Conservation (phyloP, 2,329 filamentous ascomycete species). For the Neoscytalidium dimidiatum region DNA sequence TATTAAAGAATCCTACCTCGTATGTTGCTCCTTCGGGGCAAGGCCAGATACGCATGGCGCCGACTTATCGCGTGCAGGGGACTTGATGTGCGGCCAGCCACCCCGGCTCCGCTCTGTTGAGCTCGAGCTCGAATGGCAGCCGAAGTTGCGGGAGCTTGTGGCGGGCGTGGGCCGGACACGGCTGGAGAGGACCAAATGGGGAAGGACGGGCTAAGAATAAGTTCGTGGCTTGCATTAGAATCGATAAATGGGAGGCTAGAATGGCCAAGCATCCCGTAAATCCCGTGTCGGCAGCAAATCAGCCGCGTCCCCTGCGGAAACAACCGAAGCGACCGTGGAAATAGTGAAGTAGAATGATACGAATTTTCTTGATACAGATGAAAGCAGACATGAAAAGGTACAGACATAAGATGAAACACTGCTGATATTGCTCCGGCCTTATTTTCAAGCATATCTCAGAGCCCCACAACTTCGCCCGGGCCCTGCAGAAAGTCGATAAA, state of each 20-base stretch:
- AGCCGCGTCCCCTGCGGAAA: neutral
- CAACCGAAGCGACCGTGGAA: neutral
- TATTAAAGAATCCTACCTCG: slow-evolving; percentile 8
- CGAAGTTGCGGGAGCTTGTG: neutral
- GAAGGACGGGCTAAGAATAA: slow-evolving; percentile 16
- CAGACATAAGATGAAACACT: too few relatives aligned
- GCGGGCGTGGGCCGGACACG: neutral
- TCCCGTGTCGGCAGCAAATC: neutral
- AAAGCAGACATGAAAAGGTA: neutral
- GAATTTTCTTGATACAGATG: neutral
- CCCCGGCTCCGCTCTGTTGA: neutral
- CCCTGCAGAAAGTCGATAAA: neutral
- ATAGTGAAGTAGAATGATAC: too few relatives aligned
- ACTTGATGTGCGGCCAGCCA: neutral
- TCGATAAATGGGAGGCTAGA: slow-evolving; percentile 1
- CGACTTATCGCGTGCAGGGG: slow-evolving; percentile 9
- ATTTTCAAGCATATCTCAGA: neutral
- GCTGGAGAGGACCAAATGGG: neutral
- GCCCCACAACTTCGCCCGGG: neutral
- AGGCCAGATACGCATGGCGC: neutral
- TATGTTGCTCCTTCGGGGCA: neutral
- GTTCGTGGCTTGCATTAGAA: slow-evolving; percentile 10
- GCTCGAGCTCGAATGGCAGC: neutral
- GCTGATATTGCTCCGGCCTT: too few relatives aligned
- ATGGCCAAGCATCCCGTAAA: slow-evolving; percentile 9